Conservation (phyloP, 306 rosid species). For the Quercus alba region DNA sequence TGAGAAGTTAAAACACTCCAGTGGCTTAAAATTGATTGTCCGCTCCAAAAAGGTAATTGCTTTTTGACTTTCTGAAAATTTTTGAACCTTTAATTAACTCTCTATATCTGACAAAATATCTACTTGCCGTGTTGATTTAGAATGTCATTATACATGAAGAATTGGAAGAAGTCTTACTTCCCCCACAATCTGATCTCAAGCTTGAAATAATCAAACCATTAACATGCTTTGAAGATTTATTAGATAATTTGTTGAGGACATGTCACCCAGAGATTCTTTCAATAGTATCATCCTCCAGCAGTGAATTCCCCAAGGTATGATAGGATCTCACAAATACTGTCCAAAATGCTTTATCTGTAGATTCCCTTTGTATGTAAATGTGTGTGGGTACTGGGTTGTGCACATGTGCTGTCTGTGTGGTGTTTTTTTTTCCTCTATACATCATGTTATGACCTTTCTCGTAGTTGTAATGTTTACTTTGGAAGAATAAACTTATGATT, state of each 20-base stretch:
- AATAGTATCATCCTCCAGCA: conserved; percentile 24
- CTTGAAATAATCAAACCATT: conserved; percentile 32
- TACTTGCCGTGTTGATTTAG: conserved; percentile 25
- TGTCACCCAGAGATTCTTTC: conserved; percentile 34
- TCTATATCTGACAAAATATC: not conserved
- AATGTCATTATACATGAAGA: conserved; percentile 36
- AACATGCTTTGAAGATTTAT: conserved; percentile 11
- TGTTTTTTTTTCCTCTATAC: not conserved
- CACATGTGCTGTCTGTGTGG: conserved; percentile 1
- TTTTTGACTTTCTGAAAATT: not conserved
- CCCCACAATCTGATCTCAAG: conserved; percentile 13
- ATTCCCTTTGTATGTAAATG: not conserved
- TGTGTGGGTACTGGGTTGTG: too few species aligned
- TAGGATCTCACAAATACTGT: not conserved
- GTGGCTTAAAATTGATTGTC: conserved; percentile 38
- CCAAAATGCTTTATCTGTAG: not conserved
- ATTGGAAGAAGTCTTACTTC: conserved; percentile 19
- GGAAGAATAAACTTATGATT: conserved; percentile 3
- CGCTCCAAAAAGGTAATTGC: conserved; percentile 34
- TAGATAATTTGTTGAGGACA: conserved; percentile 25
- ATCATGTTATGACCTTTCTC: not conserved
- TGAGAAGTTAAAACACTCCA: not conserved
- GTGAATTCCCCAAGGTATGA: conserved; percentile 33
- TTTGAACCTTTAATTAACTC: not conserved
- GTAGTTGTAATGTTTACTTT: not conserved